phyloP scores from a whole-genome alignment of 1,284 basidiomycete species.

The Heliocybe sulcata region DNA sequence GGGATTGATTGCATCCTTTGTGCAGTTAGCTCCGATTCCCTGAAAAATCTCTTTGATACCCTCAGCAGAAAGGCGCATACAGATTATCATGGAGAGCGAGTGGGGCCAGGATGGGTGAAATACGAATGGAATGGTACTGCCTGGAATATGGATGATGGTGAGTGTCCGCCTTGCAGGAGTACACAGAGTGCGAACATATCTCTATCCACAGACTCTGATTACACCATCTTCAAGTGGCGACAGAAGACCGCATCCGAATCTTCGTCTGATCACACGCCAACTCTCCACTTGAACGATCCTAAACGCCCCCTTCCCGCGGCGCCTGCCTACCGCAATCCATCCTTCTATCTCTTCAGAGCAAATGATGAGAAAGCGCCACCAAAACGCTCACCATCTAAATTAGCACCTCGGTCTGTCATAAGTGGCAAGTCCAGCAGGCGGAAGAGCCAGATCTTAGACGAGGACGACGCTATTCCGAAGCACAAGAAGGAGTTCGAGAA shows the following conservation, averaged over 20 bases:
- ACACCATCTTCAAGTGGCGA: constrained; percentile 72
- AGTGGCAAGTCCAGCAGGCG: constrained; percentile 26
- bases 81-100: constrained; percentile 47
- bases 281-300: constrained; percentile 63
- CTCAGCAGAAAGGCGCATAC: constrained; percentile 55
- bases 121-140: constrained; percentile 67
- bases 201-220: constrained; percentile 56
- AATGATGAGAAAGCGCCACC: constrained; percentile 16
- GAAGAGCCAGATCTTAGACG: constrained; percentile 14
- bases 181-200: not conserved
- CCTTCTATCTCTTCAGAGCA: constrained; percentile 61
- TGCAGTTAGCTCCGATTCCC: constrained; percentile 57
- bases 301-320: constrained; percentile 47
- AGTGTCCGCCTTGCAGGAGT: constrained; percentile 11
- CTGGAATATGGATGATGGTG: constrained; percentile 79
- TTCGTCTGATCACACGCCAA: constrained; percentile 27
- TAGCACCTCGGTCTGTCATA: constrained; percentile 18
- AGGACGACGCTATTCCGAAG: constrained; percentile 39
- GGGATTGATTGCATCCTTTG: not conserved
- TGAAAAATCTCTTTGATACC: constrained; percentile 58
- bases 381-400: constrained; percentile 8
- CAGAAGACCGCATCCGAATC: constrained; percentile 30
- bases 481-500: constrained; percentile 76
- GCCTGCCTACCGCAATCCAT: constrained; percentile 57
- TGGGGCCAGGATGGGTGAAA: constrained; percentile 74